Conservation (phyloP, 192 early-diverging fungal genomes). For the Dimargaris cristalligena region DNA sequence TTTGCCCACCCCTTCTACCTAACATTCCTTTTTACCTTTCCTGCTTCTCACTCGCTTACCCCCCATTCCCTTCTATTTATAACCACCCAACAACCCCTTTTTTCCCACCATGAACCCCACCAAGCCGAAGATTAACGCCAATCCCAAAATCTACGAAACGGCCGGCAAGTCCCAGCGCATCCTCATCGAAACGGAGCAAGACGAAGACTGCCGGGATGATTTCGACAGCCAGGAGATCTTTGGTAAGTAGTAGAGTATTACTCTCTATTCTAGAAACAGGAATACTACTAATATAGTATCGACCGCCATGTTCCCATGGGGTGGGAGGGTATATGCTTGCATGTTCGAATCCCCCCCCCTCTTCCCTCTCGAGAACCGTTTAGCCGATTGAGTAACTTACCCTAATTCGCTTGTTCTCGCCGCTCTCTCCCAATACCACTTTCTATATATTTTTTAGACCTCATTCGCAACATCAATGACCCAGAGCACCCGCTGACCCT, state of each 20-base stretch:
- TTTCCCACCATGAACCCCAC: background rate
- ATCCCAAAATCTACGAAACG: constrained; percentile 64
- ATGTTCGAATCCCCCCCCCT: too few species aligned
- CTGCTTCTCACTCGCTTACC: background rate
- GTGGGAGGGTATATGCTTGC: too few species aligned
- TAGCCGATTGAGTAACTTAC: too few species aligned
- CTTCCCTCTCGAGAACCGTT: too few species aligned
- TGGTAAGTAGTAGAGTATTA: too few species aligned
- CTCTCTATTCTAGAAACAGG: too few species aligned
- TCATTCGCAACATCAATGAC: constrained; percentile 92
- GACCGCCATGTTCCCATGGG: too few species aligned
- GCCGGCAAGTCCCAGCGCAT: constrained; percentile 21
- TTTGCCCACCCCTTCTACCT: too few species aligned
- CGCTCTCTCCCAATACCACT: too few species aligned
- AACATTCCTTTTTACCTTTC: background rate
- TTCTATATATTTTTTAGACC: too few species aligned
- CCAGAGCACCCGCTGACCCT: constrained; percentile 96
- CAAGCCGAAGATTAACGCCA: constrained; percentile 42
- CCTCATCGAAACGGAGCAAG: constrained; percentile 38
- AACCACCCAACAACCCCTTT: background rate
- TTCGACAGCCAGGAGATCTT: constrained; percentile 85
- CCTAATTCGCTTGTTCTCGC: too few species aligned
- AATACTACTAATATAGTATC: too few species aligned
- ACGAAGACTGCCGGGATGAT: constrained; percentile 53
- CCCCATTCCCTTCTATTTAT: background rate